phyloP scores from a whole-genome alignment of 129 eudicot genomes.

The Solidago caesia region DNA sequence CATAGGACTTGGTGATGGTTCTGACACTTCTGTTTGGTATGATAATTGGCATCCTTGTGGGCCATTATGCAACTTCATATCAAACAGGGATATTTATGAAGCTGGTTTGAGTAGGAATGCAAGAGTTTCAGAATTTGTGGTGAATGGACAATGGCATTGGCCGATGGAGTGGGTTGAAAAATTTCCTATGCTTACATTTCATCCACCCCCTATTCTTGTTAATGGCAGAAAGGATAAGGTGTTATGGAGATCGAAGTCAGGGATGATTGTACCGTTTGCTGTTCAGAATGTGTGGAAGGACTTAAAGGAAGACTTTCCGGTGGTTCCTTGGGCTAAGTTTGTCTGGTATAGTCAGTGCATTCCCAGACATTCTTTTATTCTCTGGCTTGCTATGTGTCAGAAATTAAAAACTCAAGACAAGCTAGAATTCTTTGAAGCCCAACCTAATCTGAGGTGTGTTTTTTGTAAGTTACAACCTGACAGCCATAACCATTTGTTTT shows the following conservation, averaged over 20 bases:
- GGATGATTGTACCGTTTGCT: not conserved
- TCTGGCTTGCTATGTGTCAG: not conserved
- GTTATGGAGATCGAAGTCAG: not conserved
- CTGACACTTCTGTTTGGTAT: not conserved
- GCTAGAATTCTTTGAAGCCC: not conserved
- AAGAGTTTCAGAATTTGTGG: not conserved
- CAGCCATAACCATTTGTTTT: not conserved
- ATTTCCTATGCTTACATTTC: not conserved
- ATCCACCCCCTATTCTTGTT: not conserved
- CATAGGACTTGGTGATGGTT: not conserved
- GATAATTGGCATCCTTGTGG: not conserved
- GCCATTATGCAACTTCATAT: rapidly evolving
- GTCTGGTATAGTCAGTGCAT: not conserved
- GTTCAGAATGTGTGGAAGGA: not conserved
- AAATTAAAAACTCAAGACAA: not conserved
- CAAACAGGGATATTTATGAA: not conserved
- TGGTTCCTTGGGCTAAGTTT: not conserved
- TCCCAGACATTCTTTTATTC: not conserved
- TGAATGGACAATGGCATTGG: not conserved
- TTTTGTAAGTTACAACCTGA: not conserved
- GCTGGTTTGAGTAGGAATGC: not conserved
- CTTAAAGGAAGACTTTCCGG: not conserved
- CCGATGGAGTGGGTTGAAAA: not conserved
- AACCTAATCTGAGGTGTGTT: not conserved
- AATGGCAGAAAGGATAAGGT: not conserved